Evolutionary conservation across 768 basidiomycete species (phyloP).

Genomic region (Strobilomyces dryophilus): DNA sequence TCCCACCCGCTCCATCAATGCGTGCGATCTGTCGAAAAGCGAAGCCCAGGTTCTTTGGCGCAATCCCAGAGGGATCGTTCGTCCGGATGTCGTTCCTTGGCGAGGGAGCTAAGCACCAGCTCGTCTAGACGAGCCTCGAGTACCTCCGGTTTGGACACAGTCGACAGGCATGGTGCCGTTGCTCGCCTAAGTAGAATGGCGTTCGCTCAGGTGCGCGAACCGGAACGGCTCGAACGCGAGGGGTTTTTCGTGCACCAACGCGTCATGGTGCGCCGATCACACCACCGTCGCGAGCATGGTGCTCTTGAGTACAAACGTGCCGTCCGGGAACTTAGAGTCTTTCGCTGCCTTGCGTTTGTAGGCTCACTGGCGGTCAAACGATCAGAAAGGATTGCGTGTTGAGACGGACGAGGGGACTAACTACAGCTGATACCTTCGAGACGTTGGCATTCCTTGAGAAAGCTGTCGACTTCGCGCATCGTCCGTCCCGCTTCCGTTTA

Average conservation of each 20-base stretch:
- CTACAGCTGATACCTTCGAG: neutral
- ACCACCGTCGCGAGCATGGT: constrained; percentile 22
- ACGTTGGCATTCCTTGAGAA: constrained; percentile 27
- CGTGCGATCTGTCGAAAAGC: constrained; percentile 52
- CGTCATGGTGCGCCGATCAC: constrained; percentile 20
- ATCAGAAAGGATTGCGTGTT: neutral
- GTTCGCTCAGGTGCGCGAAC: neutral
- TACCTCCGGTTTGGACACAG: too few species aligned
- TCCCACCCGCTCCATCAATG: constrained; percentile 55
- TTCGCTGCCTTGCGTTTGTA: constrained; percentile 31
- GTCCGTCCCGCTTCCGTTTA: constrained; percentile 9
- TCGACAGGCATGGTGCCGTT: too few species aligned
- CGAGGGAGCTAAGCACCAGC: too few species aligned
- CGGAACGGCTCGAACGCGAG: constrained; percentile 41
- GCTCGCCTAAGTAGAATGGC: too few species aligned
- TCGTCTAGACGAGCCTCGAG: too few species aligned
- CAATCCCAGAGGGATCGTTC: constrained; percentile 76
- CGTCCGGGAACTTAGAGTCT: constrained; percentile 19
- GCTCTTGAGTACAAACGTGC: constrained; percentile 35
- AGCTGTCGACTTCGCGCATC: constrained; percentile 40
- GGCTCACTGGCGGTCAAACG: constrained; percentile 15
- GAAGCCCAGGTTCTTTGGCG: constrained; percentile 49
- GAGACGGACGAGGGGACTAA: neutral
- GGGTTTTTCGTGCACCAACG: constrained; percentile 29
- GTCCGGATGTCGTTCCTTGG: constrained; percentile 73